Percentiles rank a stretch among this genome's conserved stretches.
Conservation (phyloP, 1,284 basidiomycete genomes). For the Singerocomus inundabilis region DNA sequence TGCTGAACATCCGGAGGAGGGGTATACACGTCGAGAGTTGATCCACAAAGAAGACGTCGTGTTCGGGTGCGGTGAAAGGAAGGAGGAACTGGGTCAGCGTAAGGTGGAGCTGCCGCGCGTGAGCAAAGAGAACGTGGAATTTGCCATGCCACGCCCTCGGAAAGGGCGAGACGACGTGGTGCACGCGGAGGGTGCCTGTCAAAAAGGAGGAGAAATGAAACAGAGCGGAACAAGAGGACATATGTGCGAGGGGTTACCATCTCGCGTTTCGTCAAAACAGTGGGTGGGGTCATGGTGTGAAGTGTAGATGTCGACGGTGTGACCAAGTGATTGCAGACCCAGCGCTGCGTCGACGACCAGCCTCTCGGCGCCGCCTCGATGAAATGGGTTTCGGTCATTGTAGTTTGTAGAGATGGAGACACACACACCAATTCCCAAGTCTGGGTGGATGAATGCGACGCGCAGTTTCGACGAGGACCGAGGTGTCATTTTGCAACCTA, state of each 20-base stretch:
- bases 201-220: not conserved
- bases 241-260: conserved; percentile 54
- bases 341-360: conserved; percentile 96
- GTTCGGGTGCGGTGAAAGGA: conserved; percentile 41
- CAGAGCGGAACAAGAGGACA: not conserved
- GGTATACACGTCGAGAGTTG: conserved; percentile 93
- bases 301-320: conserved; percentile 91
- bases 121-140: conserved; percentile 88
- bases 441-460: conserved; percentile 92
- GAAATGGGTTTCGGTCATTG: not conserved
- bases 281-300: conserved; percentile 85
- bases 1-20: conserved; percentile 65
- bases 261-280: conserved; percentile 87
- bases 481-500: conserved; percentile 11
- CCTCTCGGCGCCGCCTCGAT: conserved; percentile 89
- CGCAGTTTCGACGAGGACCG: conserved; percentile 27
- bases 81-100: conserved; percentile 54
- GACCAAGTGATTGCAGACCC: conserved; percentile 81
- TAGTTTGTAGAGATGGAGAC: not conserved
- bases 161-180: conserved; percentile 71
- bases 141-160: conserved; percentile 77
- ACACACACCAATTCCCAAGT: conserved; percentile 87
- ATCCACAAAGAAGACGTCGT: conserved; percentile 93
- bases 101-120: conserved; percentile 85
- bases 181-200: conserved; percentile 82